These are phyloP conservation scores for Whalleya microplaca DNA, from an alignment of 2,329 filamentous ascomycete genomes.

Conservation along the genomic window DNA sequence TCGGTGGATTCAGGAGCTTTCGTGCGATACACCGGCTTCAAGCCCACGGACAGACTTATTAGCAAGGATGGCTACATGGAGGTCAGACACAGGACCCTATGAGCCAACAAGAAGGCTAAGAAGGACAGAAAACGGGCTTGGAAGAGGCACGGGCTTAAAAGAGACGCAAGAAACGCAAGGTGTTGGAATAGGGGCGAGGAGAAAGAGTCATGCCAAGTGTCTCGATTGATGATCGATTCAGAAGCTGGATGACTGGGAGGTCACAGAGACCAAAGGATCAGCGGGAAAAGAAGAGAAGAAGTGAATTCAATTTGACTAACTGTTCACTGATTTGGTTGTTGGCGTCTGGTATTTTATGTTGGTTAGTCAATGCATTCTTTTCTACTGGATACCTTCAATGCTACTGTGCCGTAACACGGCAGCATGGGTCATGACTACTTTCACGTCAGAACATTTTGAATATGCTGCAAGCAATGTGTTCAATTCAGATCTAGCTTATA, in stretches of 20 bases:
- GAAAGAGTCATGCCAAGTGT: conserved; percentile 15
- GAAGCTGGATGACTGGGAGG: conserved; percentile 27
- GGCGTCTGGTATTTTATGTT: too few species aligned
- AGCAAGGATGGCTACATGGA: conserved; percentile 31
- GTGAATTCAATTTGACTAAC: neutral
- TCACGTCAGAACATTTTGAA: too few species aligned
- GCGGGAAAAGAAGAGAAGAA: conserved; percentile 20
- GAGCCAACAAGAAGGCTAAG: conserved; percentile 21
- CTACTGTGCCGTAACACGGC: too few species aligned
- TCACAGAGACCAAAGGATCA: conserved; percentile 19
- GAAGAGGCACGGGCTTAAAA: conserved; percentile 35
- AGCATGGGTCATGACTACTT: too few species aligned
- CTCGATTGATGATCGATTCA: conserved; percentile 27
- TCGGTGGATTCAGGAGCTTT: conserved; percentile 14
- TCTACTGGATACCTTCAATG: too few species aligned
- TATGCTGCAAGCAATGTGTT: too few species aligned
- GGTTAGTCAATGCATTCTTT: too few species aligned
- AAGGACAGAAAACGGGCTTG: conserved; percentile 28
- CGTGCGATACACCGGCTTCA: conserved; percentile 19
- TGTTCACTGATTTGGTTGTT: too few species aligned
- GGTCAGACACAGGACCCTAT: conserved; percentile 24
- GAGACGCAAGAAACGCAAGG: conserved; percentile 30
- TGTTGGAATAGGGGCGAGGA: conserved; percentile 22
- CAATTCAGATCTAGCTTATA: too few species aligned
- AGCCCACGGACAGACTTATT: conserved; percentile 25